These are phyloP conservation scores for Ogataea methanolica DNA, from an alignment of 805 yeast species.

Conservation along the genomic window DNA sequence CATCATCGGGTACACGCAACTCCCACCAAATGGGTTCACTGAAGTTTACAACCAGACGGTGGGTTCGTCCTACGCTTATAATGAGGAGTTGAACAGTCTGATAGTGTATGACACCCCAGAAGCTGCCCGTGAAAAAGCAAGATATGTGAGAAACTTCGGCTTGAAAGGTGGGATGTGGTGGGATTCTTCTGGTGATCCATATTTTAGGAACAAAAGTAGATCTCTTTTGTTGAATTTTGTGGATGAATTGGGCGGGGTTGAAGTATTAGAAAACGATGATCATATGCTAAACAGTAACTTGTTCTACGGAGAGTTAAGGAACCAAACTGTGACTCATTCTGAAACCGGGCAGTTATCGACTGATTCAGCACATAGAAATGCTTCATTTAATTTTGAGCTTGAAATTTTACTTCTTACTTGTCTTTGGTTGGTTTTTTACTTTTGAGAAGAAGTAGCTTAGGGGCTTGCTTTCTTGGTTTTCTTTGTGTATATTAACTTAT, in stretches of 20 bases:
- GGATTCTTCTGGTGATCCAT: conserved; percentile 81
- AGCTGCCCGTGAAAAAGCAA: conserved; percentile 53
- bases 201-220: conserved; percentile 22
- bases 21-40: conserved; percentile 23
- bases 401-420: background rate
- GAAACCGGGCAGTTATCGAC: too few species aligned
- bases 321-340: background rate
- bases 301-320: conserved; percentile 3
- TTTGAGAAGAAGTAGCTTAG: too few species aligned
- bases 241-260: conserved; percentile 30
- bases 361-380: too few species aligned
- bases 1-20: conserved; percentile 15
- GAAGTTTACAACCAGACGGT: conserved; percentile 50
- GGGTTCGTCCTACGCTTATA: conserved; percentile 53
- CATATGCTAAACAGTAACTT: conserved; percentile 1
- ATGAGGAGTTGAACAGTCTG: conserved; percentile 32
- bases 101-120: conserved; percentile 64
- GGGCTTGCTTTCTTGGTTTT: too few species aligned
- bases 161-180: conserved; percentile 93
- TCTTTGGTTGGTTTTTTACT: too few species aligned
- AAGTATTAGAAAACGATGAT: background rate
- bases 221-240: conserved; percentile 47
- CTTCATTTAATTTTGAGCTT: background rate
- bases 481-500: too few species aligned
- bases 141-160: conserved; percentile 40